Evolutionary conservation across 1,284 basidiomycete species (phyloP).

Genomic region (Cryptococcus sp.): DNA sequence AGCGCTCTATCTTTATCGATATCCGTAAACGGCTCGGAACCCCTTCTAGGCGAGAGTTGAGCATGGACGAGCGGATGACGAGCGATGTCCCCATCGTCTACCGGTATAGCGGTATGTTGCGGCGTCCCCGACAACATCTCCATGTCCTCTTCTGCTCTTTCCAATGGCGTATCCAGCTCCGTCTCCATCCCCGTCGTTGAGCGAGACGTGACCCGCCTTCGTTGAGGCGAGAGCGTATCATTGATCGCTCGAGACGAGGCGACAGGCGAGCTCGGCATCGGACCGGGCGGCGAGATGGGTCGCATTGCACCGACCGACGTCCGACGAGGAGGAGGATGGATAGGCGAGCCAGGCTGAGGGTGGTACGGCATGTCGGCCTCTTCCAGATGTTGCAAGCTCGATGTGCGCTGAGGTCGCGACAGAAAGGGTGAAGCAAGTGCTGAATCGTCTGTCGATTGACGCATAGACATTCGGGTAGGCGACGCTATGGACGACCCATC

Average conservation of each 20-base stretch:
- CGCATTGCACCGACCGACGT: not conserved
- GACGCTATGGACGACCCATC: not conserved
- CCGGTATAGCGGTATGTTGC: not conserved
- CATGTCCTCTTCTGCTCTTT: slow-evolving; percentile 8
- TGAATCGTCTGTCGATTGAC: not conserved
- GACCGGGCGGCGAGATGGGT: not conserved
- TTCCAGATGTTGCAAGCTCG: not conserved
- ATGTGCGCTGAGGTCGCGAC: not conserved
- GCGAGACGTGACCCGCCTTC: not conserved
- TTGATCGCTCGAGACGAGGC: not conserved
- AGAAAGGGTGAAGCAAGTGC: not conserved
- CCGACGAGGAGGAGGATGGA: slow-evolving; percentile 3
- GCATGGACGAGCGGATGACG: not conserved
- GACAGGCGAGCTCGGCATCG: not conserved
- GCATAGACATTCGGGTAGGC: not conserved
- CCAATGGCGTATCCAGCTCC: slow-evolving; percentile 2
- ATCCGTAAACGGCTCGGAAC: not conserved
- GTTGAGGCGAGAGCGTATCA: no score
- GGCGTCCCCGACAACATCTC: slow-evolving; percentile 19
- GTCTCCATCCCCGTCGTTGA: not conserved
- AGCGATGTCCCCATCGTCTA: not conserved
- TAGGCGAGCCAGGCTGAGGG: not conserved
- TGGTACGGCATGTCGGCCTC: not conserved
- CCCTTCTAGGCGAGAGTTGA: slow-evolving; percentile 1
- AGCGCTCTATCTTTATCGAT: slow-evolving; percentile 13